phyloP scores from a whole-genome alignment of 2,329 filamentous ascomycete species.

The Hymenoscyphus repandus region DNA sequence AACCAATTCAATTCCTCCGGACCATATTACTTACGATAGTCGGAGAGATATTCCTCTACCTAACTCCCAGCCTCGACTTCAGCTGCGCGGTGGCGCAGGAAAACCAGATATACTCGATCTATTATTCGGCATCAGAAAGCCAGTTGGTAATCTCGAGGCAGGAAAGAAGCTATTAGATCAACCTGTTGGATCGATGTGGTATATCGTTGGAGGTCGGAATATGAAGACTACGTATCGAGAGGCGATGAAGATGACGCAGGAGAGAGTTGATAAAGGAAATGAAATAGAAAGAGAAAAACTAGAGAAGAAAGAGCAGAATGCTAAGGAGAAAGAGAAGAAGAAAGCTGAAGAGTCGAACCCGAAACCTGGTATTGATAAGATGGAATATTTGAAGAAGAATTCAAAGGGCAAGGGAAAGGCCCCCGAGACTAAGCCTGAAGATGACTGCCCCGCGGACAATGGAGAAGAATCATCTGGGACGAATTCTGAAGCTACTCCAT shows the following conservation, averaged over 20 bases:
- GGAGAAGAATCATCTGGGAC: too few species aligned
- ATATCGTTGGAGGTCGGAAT: neutral
- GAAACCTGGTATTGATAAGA: too few species aligned
- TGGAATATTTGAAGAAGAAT: too few species aligned
- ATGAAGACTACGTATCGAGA: neutral
- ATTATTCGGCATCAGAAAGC: constrained; percentile 33
- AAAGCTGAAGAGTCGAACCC: too few species aligned
- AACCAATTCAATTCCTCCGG: too few species aligned
- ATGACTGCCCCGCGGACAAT: too few species aligned
- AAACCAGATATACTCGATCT: constrained; percentile 28
- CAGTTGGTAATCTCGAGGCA: neutral
- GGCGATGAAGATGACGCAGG: neutral
- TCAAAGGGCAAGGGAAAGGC: too few species aligned
- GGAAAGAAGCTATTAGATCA: neutral
- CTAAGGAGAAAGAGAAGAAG: neutral
- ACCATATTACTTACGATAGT: too few species aligned
- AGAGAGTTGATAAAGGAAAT: neutral
- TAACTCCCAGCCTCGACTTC: too few species aligned
- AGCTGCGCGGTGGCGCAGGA: constrained; percentile 13
- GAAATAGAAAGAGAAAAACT: neutral
- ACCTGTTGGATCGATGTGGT: neutral
- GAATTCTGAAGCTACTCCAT: too few species aligned
- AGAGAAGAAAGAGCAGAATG: neutral
- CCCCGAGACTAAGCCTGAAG: too few species aligned
- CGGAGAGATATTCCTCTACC: too few species aligned